Base-by-base conservation (phyloP, 805 yeast genomes). In the Barnettozyma sp. region DNA sequence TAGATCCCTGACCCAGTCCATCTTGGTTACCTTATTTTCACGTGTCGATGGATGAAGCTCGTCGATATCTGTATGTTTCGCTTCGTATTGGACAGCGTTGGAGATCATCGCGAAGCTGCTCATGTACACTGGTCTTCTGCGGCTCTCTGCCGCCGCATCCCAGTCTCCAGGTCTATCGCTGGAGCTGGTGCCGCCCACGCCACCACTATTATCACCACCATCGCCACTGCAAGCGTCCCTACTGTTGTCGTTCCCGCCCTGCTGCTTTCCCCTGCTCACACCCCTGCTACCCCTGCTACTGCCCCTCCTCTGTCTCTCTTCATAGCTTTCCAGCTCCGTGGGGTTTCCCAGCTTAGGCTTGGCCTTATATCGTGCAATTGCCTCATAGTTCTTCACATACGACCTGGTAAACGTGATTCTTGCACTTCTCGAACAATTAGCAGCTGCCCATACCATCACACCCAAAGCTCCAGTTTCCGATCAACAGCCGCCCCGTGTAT, bases 11-110 rank as follows among this genome's bases (percentile, higher is more conserved):
- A 27, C 14, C 46, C 46, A 43, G 19, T 41, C 44, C 5, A 10
- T 28, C 4, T 30, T 21, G 11, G 22, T 32, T 6, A 43, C 46
- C 19, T 27, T 38, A 16, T 43, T 43, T 6, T 30, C 34, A 7
- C 22, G 19, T 2, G 46, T 43, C 4, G 44, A 33, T 9, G 47
- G 45, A 34, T 43, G 43, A 4, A 41, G 16, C 24, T 34, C 41
- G 24, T 36, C 42, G 11, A 43, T 41, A 33, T 40, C 43, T 3
- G 43, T 45, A 16, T 38, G 34, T 20, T 36, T 42, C 1, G 38
- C 20, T 25, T 42, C 45, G 30, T 30, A 42, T 5, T 10, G 10
- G 7, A 38, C 33, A 1, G 44, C 21, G 14, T 43, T 43, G 2
- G 42, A 27, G 4, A 43, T 34, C 44, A 38, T 38, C 8, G 30